These are phyloP conservation scores for Diplocarpon mali DNA, from an alignment of 2,329 filamentous ascomycete species.

Conservation along the genomic window DNA sequence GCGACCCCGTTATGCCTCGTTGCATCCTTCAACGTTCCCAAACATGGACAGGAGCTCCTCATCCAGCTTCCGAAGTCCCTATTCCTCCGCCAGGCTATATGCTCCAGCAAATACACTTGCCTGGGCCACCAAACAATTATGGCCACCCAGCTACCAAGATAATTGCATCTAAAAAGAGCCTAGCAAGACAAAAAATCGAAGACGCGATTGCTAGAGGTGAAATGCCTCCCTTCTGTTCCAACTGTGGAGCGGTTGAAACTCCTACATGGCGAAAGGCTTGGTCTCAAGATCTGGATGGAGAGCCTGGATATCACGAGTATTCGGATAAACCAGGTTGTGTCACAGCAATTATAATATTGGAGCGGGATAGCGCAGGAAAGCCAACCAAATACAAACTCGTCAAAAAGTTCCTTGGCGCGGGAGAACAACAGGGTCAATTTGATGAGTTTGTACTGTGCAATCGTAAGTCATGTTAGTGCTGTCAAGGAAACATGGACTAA, in stretches of 20 bases:
- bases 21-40: conserved; percentile 31
- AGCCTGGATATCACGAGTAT: conserved; percentile 58
- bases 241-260: conserved; percentile 92
- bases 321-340: conserved; percentile 63
- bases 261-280: conserved; percentile 93
- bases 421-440: conserved; percentile 57
- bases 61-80: conserved; percentile 29
- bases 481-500: conserved; percentile 8
- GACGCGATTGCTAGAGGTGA: conserved; percentile 64
- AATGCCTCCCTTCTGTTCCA: conserved; percentile 79
- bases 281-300: conserved; percentile 62
- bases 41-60: conserved; percentile 35
- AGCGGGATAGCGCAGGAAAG: conserved; percentile 50
- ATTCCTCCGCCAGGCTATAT: neutral
- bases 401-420: conserved; percentile 57
- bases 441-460: conserved; percentile 76
- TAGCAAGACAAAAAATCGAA: conserved; percentile 42
- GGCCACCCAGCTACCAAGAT: conserved; percentile 10
- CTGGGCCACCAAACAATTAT: neutral
- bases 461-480: conserved; percentile 41
- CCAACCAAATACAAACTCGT: conserved; percentile 61
- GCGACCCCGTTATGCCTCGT: conserved; percentile 38
- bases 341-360: conserved; percentile 60
- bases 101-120: too few species aligned
- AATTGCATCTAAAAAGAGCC: conserved; percentile 21